Evolutionary conservation across 306 rosid genomes (phyloP).

Genomic region (Trifolium dubium): DNA sequence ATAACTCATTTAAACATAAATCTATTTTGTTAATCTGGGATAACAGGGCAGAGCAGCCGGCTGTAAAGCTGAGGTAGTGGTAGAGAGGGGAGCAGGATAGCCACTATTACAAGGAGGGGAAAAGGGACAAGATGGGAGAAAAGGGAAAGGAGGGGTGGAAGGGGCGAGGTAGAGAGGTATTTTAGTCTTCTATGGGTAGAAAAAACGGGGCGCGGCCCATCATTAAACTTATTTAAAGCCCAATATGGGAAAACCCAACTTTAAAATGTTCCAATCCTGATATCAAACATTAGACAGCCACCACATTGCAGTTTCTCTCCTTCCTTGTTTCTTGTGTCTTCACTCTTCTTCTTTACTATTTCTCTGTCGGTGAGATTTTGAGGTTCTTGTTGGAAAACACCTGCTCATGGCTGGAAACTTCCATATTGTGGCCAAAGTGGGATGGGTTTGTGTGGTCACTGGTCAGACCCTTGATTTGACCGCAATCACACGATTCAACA

Average conservation of each 20-base stretch:
- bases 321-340: not conserved
- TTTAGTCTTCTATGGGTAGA: not conserved
- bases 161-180: not conserved
- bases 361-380: not conserved
- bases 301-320: not conserved
- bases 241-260: not conserved
- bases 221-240: not conserved
- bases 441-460: not conserved
- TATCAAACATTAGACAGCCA: not conserved
- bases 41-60: not conserved
- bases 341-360: not conserved
- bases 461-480: not conserved
- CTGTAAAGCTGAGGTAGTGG: not conserved
- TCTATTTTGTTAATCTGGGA: not conserved
- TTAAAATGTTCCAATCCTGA: not conserved
- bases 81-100: not conserved
- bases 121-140: not conserved
- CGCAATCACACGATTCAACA: not conserved
- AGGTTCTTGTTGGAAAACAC: not conserved
- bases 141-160: not conserved
- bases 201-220: not conserved
- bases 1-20: not conserved
- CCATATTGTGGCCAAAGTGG: not conserved
- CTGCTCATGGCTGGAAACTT: not conserved
- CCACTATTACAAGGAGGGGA: not conserved